Base-by-base conservation (phyloP, 805 yeast species). In the Priceomyces melissophilus region DNA sequence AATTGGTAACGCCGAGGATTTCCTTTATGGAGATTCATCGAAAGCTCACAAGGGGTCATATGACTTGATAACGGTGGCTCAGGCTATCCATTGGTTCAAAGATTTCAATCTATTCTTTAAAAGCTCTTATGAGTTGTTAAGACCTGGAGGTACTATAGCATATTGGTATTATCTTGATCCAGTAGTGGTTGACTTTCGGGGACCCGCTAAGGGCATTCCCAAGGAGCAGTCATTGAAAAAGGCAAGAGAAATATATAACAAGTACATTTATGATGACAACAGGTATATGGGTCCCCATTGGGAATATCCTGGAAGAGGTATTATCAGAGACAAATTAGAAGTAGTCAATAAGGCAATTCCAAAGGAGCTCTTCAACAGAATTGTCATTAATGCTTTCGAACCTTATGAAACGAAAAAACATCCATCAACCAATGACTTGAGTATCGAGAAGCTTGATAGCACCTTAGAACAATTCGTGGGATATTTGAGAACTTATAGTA, bases 281-380 rank as follows among this genome's bases (percentile, higher is more conserved):
- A 54, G 59, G 2, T 64, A 54, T 33, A 57, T 84, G 35, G 90
- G 90, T 0, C 80, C 81, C 0, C 78, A 78, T 55, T 90, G 97
- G 97, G 85, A 87, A 52, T 84, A 83, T 49, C 93, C 95, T 0
- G 97, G 96, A 0, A 68, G 95, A 36, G 40, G 54, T 4, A 63
- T 75, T 10, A 59, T 90, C 27, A 64, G 81, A 38, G 46, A 63
- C 5, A 53, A 71, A 42, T 69, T 75, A 46, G 52, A 47, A 11
- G 75, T 65, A 9, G 67, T 81, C 4, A 56, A 65, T 28, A 50
- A 74, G n/a, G 52, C 54, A 16, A 65, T 69, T 3, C 80, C 83
- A 2, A 20, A 40, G 0, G 65, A 60, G 2, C 43, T 52, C 10
- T 85, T 72, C 55, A 47, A 54, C 1, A 73, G 79, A 43, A 44